Percentiles rank a stretch among this genome's conserved stretches.
phyloP scores from a whole-genome alignment of 2,329 filamentous ascomycete genomes.

The Fusarium cicatricum region DNA sequence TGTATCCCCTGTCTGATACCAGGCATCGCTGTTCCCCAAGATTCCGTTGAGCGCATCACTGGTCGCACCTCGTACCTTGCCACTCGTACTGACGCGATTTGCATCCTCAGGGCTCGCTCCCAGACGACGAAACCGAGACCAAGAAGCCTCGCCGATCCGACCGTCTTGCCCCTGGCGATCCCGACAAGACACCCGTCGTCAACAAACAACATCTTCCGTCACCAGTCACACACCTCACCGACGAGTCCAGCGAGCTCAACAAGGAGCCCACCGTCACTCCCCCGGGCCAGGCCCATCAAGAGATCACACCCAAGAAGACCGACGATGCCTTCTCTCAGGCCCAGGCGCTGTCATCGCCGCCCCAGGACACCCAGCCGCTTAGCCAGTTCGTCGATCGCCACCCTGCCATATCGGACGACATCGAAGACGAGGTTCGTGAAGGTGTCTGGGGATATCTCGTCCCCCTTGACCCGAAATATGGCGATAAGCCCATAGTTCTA shows the following conservation, averaged over 20 bases:
- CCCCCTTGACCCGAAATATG: constrained; percentile 76
- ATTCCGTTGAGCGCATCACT: constrained; percentile 13
- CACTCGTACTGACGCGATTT: constrained; percentile 38
- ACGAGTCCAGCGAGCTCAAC: constrained; percentile 65
- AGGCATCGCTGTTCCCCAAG: constrained; percentile 1
- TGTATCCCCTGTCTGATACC: constrained; percentile 4
- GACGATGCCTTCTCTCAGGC: constrained; percentile 57
- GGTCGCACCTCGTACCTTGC: constrained; percentile 17
- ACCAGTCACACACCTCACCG: constrained; percentile 72
- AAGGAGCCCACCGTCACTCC: constrained; percentile 80
- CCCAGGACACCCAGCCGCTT: constrained; percentile 68
- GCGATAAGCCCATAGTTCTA: constrained; percentile 73
- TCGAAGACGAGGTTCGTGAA: constrained; percentile 82
- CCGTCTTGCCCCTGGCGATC: constrained; percentile 66
- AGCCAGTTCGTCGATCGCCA: constrained; percentile 79
- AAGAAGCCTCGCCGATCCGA: constrained; percentile 88
- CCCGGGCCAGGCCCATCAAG: constrained; percentile 65
- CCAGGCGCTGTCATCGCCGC: constrained; percentile 65
- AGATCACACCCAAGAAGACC: constrained; percentile 59
- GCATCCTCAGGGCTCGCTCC: constrained; percentile 66
- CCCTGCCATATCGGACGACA: constrained; percentile 77
- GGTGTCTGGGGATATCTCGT: constrained; percentile 97
- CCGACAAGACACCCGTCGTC: constrained; percentile 66
- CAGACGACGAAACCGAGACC: constrained; percentile 68
- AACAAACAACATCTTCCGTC: constrained; percentile 79